These are phyloP conservation scores for Eutrema yunnanense DNA, from an alignment of 345 rosid genomes.

Conservation along the genomic window DNA sequence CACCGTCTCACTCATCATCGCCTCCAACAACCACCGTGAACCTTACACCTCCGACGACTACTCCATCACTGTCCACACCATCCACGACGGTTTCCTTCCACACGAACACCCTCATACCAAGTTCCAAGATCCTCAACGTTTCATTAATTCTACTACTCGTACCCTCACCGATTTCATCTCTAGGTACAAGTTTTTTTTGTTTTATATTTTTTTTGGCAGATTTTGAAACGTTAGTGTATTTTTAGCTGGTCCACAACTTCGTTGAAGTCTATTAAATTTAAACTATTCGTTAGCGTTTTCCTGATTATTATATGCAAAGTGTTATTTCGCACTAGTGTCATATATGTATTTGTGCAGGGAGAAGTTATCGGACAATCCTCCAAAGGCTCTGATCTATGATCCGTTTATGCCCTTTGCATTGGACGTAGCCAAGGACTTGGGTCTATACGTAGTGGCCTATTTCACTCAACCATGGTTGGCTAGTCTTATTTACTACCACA, in stretches of 20 bases:
- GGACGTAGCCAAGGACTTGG: conserved; percentile 31
- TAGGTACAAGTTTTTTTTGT: not conserved
- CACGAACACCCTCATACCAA: conserved; percentile 26
- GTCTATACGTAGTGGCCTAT: conserved; percentile 24
- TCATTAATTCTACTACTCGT: conserved; percentile 12
- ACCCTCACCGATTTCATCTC: conserved; percentile 26
- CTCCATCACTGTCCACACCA: conserved; percentile 24
- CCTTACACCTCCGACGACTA: conserved; percentile 24
- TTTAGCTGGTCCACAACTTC: not conserved
- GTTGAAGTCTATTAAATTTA: too few relatives aligned
- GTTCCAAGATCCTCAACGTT: conserved; percentile 6
- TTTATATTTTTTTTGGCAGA: too few relatives aligned
- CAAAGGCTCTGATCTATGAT: conserved; percentile 41
- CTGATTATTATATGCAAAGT: not conserved
- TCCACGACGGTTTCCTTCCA: conserved; percentile 28
- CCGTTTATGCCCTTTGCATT: conserved; percentile 41
- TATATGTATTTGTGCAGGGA: conserved; percentile 8
- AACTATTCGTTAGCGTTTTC: not conserved
- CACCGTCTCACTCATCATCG: conserved; percentile 24
- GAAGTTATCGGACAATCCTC: conserved; percentile 17
- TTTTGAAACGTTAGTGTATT: not conserved
- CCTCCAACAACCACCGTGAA: conserved; percentile 27
- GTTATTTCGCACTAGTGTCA: not conserved
- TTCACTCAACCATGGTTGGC: conserved; percentile 36
- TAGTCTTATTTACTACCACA: conserved; percentile 29